phyloP scores from a whole-genome alignment of 2,329 filamentous ascomycete genomes.

The Lomentospora prolificans region DNA sequence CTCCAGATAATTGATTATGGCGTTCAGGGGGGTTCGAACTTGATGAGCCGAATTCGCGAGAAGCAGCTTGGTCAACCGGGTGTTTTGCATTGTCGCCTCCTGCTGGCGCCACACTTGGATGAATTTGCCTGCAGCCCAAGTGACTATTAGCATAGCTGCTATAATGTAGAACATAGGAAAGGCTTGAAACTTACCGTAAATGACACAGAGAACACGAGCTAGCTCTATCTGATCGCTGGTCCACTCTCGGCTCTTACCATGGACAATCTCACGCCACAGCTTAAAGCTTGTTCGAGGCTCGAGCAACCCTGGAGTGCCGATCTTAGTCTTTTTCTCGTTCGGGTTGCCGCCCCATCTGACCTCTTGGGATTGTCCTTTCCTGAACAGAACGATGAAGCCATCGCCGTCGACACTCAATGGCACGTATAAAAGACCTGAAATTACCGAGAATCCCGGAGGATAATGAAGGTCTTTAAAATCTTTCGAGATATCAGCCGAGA shows the following conservation, averaged over 20 bases:
- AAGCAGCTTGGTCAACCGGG: slow-evolving; percentile 66
- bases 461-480: slow-evolving; percentile 81
- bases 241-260: slow-evolving; percentile 81
- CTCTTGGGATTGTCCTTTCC: slow-evolving; percentile 64
- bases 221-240: slow-evolving; percentile 83
- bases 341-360: slow-evolving; percentile 84
- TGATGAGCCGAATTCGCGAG: slow-evolving; percentile 87
- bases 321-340: slow-evolving; percentile 66
- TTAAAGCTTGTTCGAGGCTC: slow-evolving; percentile 75
- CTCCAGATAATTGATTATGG: slow-evolving; percentile 90
- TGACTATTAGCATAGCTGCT: too few relatives aligned
- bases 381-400: slow-evolving; percentile 88
- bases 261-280: slow-evolving; percentile 69
- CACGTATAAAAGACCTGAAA: slow-evolving; percentile 74
- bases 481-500: slow-evolving; percentile 62
- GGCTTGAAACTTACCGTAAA: slow-evolving; percentile 73
- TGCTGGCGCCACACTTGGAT: slow-evolving; percentile 92
- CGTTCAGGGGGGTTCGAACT: slow-evolving; percentile 81
- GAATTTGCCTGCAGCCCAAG: slow-evolving; percentile 48
- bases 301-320: slow-evolving; percentile 63
- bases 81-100: slow-evolving; percentile 72
- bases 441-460: slow-evolving; percentile 63
- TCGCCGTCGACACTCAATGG: slow-evolving; percentile 64
- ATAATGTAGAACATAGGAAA: too few relatives aligned
- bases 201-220: slow-evolving; percentile 74